Conservation (phyloP, 768 basidiomycete genomes). For the Termitomyces sp. region DNA sequence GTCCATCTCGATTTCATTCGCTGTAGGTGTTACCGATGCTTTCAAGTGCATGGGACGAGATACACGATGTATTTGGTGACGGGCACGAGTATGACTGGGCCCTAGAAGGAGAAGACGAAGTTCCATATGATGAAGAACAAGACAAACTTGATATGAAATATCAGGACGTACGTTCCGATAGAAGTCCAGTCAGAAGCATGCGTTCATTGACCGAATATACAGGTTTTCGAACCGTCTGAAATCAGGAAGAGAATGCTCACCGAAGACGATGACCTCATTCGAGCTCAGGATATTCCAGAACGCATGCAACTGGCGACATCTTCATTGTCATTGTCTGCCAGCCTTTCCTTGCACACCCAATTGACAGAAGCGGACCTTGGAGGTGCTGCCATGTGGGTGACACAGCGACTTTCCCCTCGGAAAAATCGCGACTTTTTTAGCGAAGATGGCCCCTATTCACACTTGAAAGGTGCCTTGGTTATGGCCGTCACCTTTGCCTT, state of each 20-base stretch:
- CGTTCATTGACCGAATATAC: not conserved
- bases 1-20: slow-evolving; percentile 23
- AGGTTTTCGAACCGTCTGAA: slow-evolving; percentile 99
- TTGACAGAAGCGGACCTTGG: slow-evolving; percentile 70
- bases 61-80: slow-evolving; percentile 94
- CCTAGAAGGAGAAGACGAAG: slow-evolving; percentile 74
- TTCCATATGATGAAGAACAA: slow-evolving; percentile 37
- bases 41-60: slow-evolving; percentile 87
- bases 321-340: slow-evolving; percentile 66
- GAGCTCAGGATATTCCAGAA: slow-evolving; percentile 87
- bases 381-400: slow-evolving; percentile 86
- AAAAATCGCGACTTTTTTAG: slow-evolving; percentile 74
- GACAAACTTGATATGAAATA: slow-evolving; percentile 77
- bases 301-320: slow-evolving; percentile 91
- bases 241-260: slow-evolving; percentile 86
- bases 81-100: slow-evolving; percentile 98
- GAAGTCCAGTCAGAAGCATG: slow-evolving; percentile 2
- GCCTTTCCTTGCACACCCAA: slow-evolving; percentile 53
- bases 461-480: slow-evolving; percentile 65
- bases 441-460: slow-evolving; percentile 51
- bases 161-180: slow-evolving; percentile 56
- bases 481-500: slow-evolving; percentile 77
- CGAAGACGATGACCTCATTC: slow-evolving; percentile 90
- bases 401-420: slow-evolving; percentile 64
- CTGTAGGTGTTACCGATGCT: slow-evolving; percentile 1